These are phyloP conservation scores for Zasmidium cellare DNA, from an alignment of 2,329 filamentous ascomycete genomes.

Conservation along the genomic window DNA sequence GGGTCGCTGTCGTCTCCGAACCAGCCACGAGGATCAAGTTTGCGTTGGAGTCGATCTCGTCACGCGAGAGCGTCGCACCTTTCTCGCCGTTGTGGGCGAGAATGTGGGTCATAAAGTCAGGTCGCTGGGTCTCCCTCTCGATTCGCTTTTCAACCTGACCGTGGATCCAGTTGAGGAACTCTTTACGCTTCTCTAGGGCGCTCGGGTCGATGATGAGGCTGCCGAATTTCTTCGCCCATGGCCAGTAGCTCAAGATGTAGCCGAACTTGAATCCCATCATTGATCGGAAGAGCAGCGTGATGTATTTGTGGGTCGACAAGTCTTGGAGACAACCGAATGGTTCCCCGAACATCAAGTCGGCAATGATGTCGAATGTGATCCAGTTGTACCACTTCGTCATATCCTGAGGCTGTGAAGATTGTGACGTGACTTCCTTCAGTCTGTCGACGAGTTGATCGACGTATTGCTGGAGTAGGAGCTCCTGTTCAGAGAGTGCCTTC, in stretches of 20 bases:
- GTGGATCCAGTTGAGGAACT: constrained; percentile 27
- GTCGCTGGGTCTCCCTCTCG: constrained; percentile 30
- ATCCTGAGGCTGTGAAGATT: constrained; percentile 20
- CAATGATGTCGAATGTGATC: constrained; percentile 39
- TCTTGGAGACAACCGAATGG: constrained; percentile 32
- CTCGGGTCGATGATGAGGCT: constrained; percentile 22
- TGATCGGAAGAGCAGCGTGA: constrained; percentile 25
- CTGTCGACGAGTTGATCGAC: constrained; percentile 41
- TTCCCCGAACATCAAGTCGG: constrained; percentile 26
- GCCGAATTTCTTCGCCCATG: constrained; percentile 23
- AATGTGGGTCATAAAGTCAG: constrained; percentile 52
- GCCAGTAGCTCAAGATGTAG: constrained; percentile 30
- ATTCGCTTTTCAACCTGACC: constrained; percentile 28
- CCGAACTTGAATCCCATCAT: constrained; percentile 29
- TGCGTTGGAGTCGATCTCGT: constrained; percentile 40
- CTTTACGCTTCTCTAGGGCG: constrained; percentile 19
- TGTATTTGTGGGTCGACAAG: constrained; percentile 27
- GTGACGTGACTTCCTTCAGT: constrained; percentile 33
- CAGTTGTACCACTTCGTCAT: constrained; percentile 38
- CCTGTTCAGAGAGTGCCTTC: constrained; percentile 43
- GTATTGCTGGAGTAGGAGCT: constrained; percentile 40
- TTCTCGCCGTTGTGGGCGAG: constrained; percentile 43
- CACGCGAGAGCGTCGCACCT: constrained; percentile 22
- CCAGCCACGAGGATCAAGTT: constrained; percentile 53
- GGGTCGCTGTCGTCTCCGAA: constrained; percentile 52